phyloP scores from a whole-genome alignment of 2,329 filamentous ascomycete genomes.

The Pseudogymnoascus sp. region DNA sequence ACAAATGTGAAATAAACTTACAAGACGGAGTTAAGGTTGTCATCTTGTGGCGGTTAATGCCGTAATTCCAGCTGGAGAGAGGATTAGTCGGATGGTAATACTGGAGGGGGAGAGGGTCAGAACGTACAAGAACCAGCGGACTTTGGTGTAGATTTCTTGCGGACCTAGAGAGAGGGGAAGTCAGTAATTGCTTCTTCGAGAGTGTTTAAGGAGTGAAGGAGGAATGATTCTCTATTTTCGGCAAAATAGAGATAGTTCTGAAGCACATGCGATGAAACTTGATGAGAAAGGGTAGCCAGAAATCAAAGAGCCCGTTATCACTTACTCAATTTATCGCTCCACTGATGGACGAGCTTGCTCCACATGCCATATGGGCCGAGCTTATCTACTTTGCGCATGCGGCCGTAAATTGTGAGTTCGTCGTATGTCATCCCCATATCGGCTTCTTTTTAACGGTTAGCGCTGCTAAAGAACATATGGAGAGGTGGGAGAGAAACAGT shows the following conservation, averaged over 20 bases:
- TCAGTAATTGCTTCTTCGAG: slow-evolving; percentile 26
- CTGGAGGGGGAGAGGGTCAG: background rate
- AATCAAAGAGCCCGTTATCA: slow-evolving; percentile 36
- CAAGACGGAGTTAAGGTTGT: slow-evolving; percentile 47
- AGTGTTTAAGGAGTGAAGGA: slow-evolving; percentile 27
- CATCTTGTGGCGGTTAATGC: slow-evolving; percentile 58
- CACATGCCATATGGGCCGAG: slow-evolving; percentile 44
- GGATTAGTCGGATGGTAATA: background rate
- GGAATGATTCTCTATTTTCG: background rate
- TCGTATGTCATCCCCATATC: slow-evolving; percentile 49
- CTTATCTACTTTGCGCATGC: slow-evolving; percentile 40
- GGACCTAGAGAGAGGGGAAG: background rate
- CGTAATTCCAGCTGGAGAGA: slow-evolving; percentile 34
- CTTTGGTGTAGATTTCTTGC: slow-evolving; percentile 20
- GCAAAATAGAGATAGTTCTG: background rate
- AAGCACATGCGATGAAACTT: background rate
- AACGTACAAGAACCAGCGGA: background rate
- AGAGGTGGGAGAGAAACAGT: background rate
- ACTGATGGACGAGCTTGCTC: slow-evolving; percentile 40
- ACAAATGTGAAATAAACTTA: slow-evolving; percentile 28
- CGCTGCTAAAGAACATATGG: background rate
- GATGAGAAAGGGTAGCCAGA: background rate
- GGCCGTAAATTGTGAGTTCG: slow-evolving; percentile 39
- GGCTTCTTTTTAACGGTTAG: slow-evolving; percentile 28
- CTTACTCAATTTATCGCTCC: slow-evolving; percentile 39